Percentiles rank a stretch among this genome's conserved stretches.
Evolutionary conservation across 495 filamentous ascomycete genomes (phyloP).

Genomic region (Daldinia grandis): DNA sequence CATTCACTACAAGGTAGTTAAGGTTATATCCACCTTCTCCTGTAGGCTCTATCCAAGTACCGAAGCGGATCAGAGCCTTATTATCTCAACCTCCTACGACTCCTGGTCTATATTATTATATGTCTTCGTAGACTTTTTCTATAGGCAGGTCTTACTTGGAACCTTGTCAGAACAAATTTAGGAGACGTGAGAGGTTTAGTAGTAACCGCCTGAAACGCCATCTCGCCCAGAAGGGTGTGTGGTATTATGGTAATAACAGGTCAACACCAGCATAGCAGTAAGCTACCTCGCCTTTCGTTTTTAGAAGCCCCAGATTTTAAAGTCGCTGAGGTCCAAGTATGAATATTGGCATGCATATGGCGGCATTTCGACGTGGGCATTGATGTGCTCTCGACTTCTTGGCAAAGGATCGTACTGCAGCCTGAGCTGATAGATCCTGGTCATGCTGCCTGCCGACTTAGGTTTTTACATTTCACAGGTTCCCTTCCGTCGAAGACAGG

Average conservation of each 20-base stretch:
- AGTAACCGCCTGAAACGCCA: no score
- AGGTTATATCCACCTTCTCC: constrained; percentile 19
- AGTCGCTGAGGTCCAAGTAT: not conserved
- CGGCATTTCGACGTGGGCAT: not conserved
- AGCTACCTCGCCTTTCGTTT: no score
- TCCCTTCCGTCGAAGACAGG: not conserved
- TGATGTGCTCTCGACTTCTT: not conserved
- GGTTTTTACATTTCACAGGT: not conserved
- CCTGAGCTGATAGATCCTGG: not conserved
- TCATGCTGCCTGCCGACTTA: not conserved
- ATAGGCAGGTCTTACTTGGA: no score
- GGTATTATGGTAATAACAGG: no score
- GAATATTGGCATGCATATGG: not conserved
- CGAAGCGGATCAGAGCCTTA: not conserved
- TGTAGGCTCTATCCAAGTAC: constrained; percentile 20
- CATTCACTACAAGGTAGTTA: constrained; percentile 8
- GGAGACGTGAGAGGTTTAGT: no score
- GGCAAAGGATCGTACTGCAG: not conserved
- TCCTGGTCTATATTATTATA: no score
- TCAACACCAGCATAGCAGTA: no score
- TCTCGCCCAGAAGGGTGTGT: no score
- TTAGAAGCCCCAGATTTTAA: not conserved
- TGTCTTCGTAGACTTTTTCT: no score
- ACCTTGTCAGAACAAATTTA: no score
- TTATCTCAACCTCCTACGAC: not conserved